Evolutionary conservation across 768 basidiomycete species (phyloP).

Genomic region (Boletellus sp.): DNA sequence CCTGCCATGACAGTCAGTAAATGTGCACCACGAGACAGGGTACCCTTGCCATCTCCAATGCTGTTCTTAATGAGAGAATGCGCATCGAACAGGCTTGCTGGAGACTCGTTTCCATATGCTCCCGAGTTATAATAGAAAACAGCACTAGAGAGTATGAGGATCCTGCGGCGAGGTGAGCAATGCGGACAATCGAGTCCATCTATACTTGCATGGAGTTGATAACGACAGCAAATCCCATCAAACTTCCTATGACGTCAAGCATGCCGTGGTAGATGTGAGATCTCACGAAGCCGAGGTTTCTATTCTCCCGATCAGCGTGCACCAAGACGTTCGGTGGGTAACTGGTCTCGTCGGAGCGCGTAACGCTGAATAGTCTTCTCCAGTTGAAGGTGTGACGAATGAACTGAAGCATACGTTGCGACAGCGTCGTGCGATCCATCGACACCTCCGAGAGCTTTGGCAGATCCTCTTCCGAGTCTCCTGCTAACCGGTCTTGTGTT

Average conservation of each 20-base stretch:
- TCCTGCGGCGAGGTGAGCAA: constrained; percentile 39
- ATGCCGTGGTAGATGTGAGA: constrained; percentile 65
- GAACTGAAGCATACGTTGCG: constrained; percentile 12
- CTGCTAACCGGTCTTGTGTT: constrained; percentile 69
- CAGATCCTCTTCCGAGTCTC: constrained; percentile 19
- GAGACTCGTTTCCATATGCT: constrained; percentile 35
- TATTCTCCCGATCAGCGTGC: constrained; percentile 57
- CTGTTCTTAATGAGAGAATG: constrained; percentile 64
- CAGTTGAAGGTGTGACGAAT: constrained; percentile 6
- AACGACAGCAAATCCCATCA: constrained; percentile 81
- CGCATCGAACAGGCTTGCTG: constrained; percentile 83
- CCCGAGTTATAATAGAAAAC: constrained; percentile 67
- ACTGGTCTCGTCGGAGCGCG: constrained; percentile 17
- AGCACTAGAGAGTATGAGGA: constrained; percentile 76
- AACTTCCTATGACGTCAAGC: constrained; percentile 60
- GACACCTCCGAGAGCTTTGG: constrained; percentile 5
- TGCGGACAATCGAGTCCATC: neutral
- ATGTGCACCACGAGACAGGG: neutral
- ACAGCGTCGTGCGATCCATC: constrained; percentile 19
- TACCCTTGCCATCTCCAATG: constrained; percentile 60
- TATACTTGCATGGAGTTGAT: constrained; percentile 75
- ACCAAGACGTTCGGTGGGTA: constrained; percentile 32
- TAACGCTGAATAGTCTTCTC: constrained; percentile 24
- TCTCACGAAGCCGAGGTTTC: constrained; percentile 49
- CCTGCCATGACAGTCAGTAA: constrained; percentile 38